Evolutionary conservation across 2,329 filamentous ascomycete species (phyloP).

Genomic region (Pseudohalonectria lignicola): DNA sequence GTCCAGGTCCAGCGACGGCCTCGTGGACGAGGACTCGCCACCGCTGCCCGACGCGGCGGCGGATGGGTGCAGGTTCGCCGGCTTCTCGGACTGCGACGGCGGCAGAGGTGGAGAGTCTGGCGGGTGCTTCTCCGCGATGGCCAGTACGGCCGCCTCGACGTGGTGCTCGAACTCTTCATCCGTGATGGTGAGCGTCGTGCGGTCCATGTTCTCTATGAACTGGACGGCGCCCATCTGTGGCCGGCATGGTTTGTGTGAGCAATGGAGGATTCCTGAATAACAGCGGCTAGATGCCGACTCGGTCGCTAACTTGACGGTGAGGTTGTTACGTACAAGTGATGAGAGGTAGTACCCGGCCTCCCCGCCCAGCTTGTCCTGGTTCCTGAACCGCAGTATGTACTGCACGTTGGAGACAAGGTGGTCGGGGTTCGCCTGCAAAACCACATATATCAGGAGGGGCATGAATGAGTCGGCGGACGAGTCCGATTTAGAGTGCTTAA

Average conservation of each 20-base stretch:
- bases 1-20: constrained; percentile 30
- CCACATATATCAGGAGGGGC: constrained; percentile 88
- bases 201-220: constrained; percentile 93
- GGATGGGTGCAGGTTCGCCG: constrained; percentile 3
- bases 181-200: constrained; percentile 82
- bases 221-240: constrained; percentile 78
- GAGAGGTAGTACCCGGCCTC: constrained; percentile 98
- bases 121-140: constrained; percentile 84
- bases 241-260: not conserved
- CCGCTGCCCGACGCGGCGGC: constrained; percentile 18
- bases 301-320: no score
- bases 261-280: not conserved
- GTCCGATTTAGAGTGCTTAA: constrained; percentile 87
- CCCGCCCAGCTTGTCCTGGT: constrained; percentile 94
- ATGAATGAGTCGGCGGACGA: constrained; percentile 96
- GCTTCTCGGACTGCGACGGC: constrained; percentile 35
- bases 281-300: no score
- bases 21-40: constrained; percentile 36
- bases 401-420: constrained; percentile 96
- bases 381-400: constrained; percentile 92
- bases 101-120: constrained; percentile 32
- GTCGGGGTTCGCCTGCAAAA: constrained; percentile 87
- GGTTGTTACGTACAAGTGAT: constrained; percentile 51
- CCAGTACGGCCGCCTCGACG: constrained; percentile 92
- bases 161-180: constrained; percentile 94